Conservation (phyloP, 768 basidiomycete genomes). For the Pleurotus tuoliensis region DNA sequence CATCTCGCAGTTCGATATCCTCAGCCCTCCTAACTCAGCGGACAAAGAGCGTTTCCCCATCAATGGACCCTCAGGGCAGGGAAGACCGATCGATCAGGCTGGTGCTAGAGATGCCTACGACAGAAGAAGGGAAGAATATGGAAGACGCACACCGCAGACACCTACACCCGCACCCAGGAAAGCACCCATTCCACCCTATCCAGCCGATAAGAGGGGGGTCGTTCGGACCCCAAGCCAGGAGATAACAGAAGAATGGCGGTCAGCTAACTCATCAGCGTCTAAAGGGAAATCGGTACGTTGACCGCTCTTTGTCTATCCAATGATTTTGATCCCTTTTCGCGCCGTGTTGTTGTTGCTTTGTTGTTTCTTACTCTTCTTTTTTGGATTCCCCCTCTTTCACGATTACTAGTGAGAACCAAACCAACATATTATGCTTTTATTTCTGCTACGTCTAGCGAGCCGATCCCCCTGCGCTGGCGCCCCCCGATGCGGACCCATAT, state of each 20-base stretch:
- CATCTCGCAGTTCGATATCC: conserved; percentile 5
- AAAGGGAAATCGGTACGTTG: conserved; percentile 4
- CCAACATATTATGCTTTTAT: background rate
- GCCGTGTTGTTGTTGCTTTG: background rate
- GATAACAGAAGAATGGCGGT: conserved; percentile 4
- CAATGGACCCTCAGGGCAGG: background rate
- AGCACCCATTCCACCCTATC: background rate
- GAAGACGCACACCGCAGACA: background rate
- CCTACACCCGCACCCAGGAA: background rate
- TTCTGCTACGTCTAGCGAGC: background rate
- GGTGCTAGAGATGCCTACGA: background rate
- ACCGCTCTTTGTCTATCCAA: background rate
- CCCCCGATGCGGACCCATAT: background rate
- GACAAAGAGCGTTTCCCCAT: background rate
- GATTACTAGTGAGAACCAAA: background rate
- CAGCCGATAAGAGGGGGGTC: background rate
- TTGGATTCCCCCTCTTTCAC: background rate
- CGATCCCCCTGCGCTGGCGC: background rate
- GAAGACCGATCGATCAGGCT: background rate
- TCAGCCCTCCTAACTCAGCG: background rate
- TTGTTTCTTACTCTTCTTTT: background rate
- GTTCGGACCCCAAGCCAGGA: conserved; percentile 1
- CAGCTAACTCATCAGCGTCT: background rate
- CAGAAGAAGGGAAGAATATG: background rate
- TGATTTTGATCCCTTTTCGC: background rate